These are phyloP conservation scores for Ophiostoma sp. DNA, from an alignment of 2,329 filamentous ascomycete species.

Conservation along the genomic window DNA sequence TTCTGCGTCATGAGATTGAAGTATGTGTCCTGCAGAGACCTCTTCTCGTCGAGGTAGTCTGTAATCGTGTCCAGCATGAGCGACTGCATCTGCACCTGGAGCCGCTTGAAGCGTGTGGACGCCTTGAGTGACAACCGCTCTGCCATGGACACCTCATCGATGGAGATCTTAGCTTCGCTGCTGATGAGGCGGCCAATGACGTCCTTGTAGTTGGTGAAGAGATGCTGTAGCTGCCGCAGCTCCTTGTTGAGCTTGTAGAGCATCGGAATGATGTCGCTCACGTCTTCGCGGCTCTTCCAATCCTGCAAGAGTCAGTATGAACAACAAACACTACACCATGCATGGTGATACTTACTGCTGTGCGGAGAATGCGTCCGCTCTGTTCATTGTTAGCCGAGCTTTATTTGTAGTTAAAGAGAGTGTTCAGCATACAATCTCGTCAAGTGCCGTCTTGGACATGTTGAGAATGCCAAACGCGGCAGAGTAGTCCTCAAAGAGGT, in stretches of 20 bases:
- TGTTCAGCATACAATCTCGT: conserved; percentile 41
- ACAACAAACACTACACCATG: not conserved
- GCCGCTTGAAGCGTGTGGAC: conserved; percentile 51
- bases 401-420: too few relatives aligned
- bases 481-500: conserved; percentile 61
- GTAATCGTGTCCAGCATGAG: conserved; percentile 58
- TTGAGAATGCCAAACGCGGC: conserved; percentile 53
- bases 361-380: conserved; percentile 5
- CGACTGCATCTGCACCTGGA: conserved; percentile 54
- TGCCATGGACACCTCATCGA: not conserved
- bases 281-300: conserved; percentile 33
- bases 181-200: conserved; percentile 55
- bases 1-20: conserved; percentile 74
- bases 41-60: conserved; percentile 63
- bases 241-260: conserved; percentile 57
- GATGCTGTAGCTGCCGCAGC: conserved; percentile 53
- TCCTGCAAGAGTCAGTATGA: not conserved
- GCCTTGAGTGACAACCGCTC: conserved; percentile 42
- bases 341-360: conserved; percentile 6
- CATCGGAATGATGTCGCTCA: conserved; percentile 49
- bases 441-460: conserved; percentile 41
- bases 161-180: conserved; percentile 31
- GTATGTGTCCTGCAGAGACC: conserved; percentile 66
- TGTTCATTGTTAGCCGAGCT: conserved; percentile 9
- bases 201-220: conserved; percentile 56